Evolutionary conservation across 306 rosid genomes (phyloP), one percentile per base, ranked within the genome.

Genomic region (Dryas alaskensis): DNA sequence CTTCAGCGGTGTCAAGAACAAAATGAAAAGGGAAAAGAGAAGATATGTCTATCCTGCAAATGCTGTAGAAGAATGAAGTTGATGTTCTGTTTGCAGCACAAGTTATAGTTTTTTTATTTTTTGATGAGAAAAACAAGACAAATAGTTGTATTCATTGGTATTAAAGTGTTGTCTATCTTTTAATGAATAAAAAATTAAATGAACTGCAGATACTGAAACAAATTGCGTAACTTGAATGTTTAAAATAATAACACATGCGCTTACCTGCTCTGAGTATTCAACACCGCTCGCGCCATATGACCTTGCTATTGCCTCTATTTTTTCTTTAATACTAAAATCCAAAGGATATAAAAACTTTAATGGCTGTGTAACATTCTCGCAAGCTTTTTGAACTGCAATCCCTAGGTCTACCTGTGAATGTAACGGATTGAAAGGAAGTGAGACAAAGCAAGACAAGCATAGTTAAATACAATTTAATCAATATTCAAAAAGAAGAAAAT

Each of bases 241-340:
- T 1, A 40, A 31, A 22, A 58, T 8, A 50, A 59, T 76, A 44
- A 5, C 14, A 60, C 4, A 37, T 60, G 65, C 67, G 73, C 78
- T 79, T 27, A 94, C 98, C 96, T 91, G 96, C 76, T 94, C 97
- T 0, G 97, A 91, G 89, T 82, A 94, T 75, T 87, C 92, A 73
- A 91, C 97, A 4, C 90, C 85, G 37, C 90, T 83, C 65, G 98
- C 98, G 17, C 98, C 98, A 70, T 94, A 94, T 70, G 98, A 94
- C 74, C 79, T 87, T 76, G 98, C 98, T 76, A 94, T 94, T 61
- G 92, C 97, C 81, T 87, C 97, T 81, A 94, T 91, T 78, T 94
- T 94, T 74, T 86, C 92, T 82, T 94, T 94, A 64, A 94, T 91
- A 76, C 92, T 55, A 57, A 67, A 31, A 42, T 89, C 98, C 81